Evolutionary conservation across 179 eudicot species (phyloP).

Genomic region (Patellifolia procumbens): DNA sequence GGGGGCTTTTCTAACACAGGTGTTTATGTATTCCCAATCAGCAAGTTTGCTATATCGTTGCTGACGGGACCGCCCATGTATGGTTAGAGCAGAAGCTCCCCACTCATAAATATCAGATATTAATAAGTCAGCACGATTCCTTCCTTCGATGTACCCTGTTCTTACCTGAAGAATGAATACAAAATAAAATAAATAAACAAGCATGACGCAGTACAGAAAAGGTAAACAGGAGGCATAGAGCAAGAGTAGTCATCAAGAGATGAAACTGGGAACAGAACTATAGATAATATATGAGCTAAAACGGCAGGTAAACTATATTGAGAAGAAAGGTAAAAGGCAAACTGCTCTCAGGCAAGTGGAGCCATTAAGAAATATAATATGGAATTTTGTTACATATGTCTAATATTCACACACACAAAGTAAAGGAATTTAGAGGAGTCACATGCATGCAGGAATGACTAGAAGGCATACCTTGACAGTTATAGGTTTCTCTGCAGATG

Average conservation of each 20-base stretch:
- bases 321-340: background rate
- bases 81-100: slow-evolving; percentile 92
- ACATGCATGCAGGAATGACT: background rate
- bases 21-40: slow-evolving; percentile 84
- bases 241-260: background rate
- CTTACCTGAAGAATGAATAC: slow-evolving; percentile 53
- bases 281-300: background rate
- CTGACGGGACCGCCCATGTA: slow-evolving; percentile 95
- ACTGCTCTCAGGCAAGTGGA: background rate
- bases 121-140: slow-evolving; percentile 71
- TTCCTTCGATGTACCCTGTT: slow-evolving; percentile 88
- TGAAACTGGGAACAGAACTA: background rate
- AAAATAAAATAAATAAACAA: background rate
- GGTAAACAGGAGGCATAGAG: background rate
- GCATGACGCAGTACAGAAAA: slow-evolving; percentile 1
- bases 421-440: background rate
- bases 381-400: no score
- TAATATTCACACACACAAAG: no score
- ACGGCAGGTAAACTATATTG: background rate
- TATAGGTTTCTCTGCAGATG: slow-evolving; percentile 70
- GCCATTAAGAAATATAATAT: background rate
- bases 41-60: slow-evolving; percentile 97
- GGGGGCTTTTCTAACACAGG: slow-evolving; percentile 73
- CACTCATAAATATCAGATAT: slow-evolving; percentile 72
- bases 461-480: slow-evolving; percentile 69